phyloP scores from a whole-genome alignment of 305 asterid species.

The Fraxinus albicans region DNA sequence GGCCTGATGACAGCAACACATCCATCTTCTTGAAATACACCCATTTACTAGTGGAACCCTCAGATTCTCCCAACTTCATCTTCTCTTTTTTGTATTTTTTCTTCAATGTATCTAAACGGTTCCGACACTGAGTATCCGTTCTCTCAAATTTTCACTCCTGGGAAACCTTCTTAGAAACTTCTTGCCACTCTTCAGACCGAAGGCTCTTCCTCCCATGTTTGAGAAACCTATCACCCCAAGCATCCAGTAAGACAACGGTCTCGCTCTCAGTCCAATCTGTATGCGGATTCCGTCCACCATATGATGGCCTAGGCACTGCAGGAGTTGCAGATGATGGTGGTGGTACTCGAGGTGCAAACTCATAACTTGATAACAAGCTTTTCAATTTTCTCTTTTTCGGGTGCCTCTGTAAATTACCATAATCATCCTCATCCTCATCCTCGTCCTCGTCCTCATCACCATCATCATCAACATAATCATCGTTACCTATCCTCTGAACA shows the following conservation, averaged over 20 bases:
- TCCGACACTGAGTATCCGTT: slow-evolving; percentile 76
- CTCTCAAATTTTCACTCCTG: slow-evolving; percentile 58
- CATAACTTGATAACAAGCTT: slow-evolving; percentile 66
- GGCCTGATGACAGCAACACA: slow-evolving; percentile 44
- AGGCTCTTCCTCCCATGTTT: slow-evolving; percentile 78
- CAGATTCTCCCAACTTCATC: slow-evolving; percentile 35
- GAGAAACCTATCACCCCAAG: slow-evolving; percentile 81
- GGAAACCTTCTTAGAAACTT: slow-evolving; percentile 72
- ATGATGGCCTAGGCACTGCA: slow-evolving; percentile 39
- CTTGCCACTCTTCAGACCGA: slow-evolving; percentile 85
- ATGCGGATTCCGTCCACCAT: slow-evolving; percentile 70
- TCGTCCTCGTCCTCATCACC: background rate
- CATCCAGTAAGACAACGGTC: slow-evolving; percentile 58
- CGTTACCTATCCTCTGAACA: slow-evolving; percentile 26
- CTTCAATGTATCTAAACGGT: slow-evolving; percentile 77
- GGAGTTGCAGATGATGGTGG: slow-evolving; percentile 33
- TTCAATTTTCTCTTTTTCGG: slow-evolving; percentile 78
- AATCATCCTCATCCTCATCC: slow-evolving; percentile 21
- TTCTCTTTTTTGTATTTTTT: slow-evolving; percentile 88
- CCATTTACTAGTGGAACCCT: slow-evolving; percentile 49
- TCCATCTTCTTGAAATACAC: slow-evolving; percentile 84
- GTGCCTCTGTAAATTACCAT: slow-evolving; percentile 33
- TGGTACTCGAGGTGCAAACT: slow-evolving; percentile 74
- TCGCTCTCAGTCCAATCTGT: slow-evolving; percentile 86
- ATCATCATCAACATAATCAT: slow-evolving; percentile 16